phyloP scores from a whole-genome alignment of 345 rosid genomes.

The Arabidopsis arenosa region DNA sequence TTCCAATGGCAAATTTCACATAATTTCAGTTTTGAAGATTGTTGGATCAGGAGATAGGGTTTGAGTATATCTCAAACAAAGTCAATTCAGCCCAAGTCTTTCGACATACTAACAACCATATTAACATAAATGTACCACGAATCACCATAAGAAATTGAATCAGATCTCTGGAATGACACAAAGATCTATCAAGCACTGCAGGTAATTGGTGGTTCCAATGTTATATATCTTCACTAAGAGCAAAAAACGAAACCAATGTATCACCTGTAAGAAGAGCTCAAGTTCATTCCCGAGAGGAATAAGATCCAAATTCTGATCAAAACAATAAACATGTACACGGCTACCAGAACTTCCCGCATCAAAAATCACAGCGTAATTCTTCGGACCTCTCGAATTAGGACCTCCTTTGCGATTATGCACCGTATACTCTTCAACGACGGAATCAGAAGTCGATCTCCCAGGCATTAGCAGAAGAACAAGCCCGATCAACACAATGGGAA shows the following conservation, averaged over 20 bases:
- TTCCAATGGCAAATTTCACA: background rate
- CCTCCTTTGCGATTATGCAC: constrained; percentile 56
- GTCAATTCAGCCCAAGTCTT: background rate
- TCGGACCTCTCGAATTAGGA: constrained; percentile 47
- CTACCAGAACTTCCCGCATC: constrained; percentile 99
- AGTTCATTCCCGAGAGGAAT: constrained; percentile 83
- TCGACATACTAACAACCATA: too few species aligned
- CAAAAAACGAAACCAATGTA: background rate
- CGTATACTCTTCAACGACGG: constrained; percentile 52
- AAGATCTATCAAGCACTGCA: constrained; percentile 31
- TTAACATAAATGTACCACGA: constrained; percentile 2
- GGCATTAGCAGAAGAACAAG: constrained; percentile 72
- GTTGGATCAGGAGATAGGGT: constrained; percentile 9
- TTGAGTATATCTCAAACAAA: background rate
- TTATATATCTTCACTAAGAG: too few species aligned
- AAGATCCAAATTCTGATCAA: constrained; percentile 89
- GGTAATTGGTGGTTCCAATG: too few species aligned
- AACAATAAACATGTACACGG: constrained; percentile 92
- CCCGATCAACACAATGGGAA: constrained; percentile 66
- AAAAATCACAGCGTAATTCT: constrained; percentile 77
- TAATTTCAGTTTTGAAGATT: background rate
- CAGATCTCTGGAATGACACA: background rate
- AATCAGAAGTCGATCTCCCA: constrained; percentile 52
- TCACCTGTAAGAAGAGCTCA: constrained; percentile 83
- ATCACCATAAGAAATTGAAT: background rate